These are phyloP conservation scores for Scheffersomyces quercinus DNA, from an alignment of 1,139 yeast species.

Conservation along the genomic window DNA sequence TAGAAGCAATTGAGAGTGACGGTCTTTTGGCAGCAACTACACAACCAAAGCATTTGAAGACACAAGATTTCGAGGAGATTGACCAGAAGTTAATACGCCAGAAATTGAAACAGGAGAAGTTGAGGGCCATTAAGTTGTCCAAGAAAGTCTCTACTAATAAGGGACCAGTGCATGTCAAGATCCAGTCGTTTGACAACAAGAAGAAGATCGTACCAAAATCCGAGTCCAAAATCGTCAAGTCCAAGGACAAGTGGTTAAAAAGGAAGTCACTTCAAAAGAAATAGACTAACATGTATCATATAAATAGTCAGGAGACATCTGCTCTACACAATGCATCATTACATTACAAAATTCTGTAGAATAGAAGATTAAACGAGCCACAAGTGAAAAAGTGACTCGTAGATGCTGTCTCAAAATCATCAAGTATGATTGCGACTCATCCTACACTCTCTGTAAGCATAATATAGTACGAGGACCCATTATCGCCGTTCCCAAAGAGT, in stretches of 20 bases:
- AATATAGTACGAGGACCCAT: too few relatives aligned
- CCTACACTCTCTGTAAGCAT: too few relatives aligned
- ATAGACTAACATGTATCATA: slow-evolving; percentile 11
- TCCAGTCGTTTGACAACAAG: slow-evolving; percentile 27
- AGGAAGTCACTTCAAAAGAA: slow-evolving; percentile 51
- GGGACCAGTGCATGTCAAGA: slow-evolving; percentile 60
- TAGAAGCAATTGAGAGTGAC: slow-evolving; percentile 27
- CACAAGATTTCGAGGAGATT: slow-evolving; percentile 36
- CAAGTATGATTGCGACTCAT: too few relatives aligned
- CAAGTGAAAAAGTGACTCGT: too few relatives aligned
- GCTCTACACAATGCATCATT: neutral
- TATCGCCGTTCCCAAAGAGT: too few relatives aligned
- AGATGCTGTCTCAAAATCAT: too few relatives aligned
- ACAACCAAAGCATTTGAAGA: slow-evolving; percentile 36
- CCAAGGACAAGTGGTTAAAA: slow-evolving; percentile 60
- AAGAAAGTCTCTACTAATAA: slow-evolving; percentile 41
- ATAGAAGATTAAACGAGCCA: neutral
- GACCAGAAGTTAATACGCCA: slow-evolving; percentile 22
- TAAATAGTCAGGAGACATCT: neutral
- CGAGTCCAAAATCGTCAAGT: slow-evolving; percentile 39
- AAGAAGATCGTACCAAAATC: slow-evolving; percentile 47
- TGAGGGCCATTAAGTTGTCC: slow-evolving; percentile 40
- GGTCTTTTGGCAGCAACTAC: slow-evolving; percentile 2
- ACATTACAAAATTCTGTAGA: neutral
- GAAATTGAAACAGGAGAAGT: slow-evolving; percentile 39